Base-by-base conservation (phyloP, 139 green algal genomes). In the Chlorella sp. region DNA sequence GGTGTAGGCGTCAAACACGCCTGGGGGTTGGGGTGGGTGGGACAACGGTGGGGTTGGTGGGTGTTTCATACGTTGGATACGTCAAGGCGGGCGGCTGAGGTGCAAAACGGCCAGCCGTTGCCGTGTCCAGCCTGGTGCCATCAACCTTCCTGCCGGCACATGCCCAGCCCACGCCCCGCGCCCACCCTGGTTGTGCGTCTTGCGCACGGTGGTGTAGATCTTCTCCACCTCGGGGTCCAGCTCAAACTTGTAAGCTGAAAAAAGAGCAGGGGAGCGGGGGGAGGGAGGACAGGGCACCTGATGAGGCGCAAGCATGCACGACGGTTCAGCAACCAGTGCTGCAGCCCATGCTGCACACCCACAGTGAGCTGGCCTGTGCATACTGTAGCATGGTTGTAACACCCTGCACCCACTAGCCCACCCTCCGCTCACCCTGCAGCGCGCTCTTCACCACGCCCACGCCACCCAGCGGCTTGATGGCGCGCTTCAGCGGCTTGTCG, bases 1-100 rank as follows among this genome's bases (percentile, higher is more conserved):
- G 18, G 93, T 95, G 93, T 96, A 96, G 23, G 83, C 90, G 62
- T 95, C 89, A 87, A 96, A 96, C 74, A 96, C 91, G 79, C 90
- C 91, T 83, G 78, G 13, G 26, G 44, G 34, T n/a, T n/a, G n/a
- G n/a, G n/a, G n/a, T n/a, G n/a, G n/a, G n/a, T n/a, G n/a, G n/a
- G n/a, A n/a, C n/a, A n/a, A n/a, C n/a, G n/a, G n/a, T n/a, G n/a
- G n/a, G n/a, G n/a, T n/a, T n/a, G n/a, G n/a, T n/a, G n/a, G n/a
- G n/a, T n/a, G n/a, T n/a, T n/a, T n/a, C n/a, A n/a, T n/a, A n/a
- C n/a, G n/a, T n/a, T n/a, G n/a, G n/a, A n/a, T n/a, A n/a, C n/a
- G n/a, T n/a, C n/a, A n/a, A n/a, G n/a, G n/a, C n/a, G n/a, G n/a
- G n/a, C n/a, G n/a, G n/a, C n/a, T n/a, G n/a, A n/a, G n/a, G n/a